Conservation (phyloP, 345 rosid species). For the Laguncularia racemosa region DNA sequence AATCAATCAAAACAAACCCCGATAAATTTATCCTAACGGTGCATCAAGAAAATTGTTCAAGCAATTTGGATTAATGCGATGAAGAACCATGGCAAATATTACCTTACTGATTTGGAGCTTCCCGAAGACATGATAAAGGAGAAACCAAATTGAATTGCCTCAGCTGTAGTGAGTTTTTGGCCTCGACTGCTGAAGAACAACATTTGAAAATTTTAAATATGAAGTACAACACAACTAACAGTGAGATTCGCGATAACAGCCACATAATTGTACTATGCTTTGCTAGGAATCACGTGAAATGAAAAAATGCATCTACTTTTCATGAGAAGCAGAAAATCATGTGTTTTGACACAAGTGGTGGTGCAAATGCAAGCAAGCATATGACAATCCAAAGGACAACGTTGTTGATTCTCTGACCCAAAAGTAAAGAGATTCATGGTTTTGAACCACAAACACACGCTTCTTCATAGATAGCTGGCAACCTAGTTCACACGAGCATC, state of each 20-base stretch:
- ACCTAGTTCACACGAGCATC: no score
- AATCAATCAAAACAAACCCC: background rate
- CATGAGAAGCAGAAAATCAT: background rate
- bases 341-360: background rate
- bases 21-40: background rate
- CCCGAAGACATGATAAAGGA: conserved; percentile 20
- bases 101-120: conserved; percentile 27
- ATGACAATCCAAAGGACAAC: background rate
- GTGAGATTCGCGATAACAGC: conserved; percentile 1
- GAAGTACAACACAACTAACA: background rate
- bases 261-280: background rate
- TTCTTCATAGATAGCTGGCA: no score
- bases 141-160: background rate
- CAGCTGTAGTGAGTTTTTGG: conserved; percentile 4
- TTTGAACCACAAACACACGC: background rate
- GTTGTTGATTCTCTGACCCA: no score
- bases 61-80: background rate
- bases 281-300: conserved; percentile 12
- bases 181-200: conserved; percentile 7
- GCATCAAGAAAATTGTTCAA: background rate
- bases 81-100: background rate
- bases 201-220: background rate
- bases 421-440: conserved; percentile 5
- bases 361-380: conserved; percentile 1
- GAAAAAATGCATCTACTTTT: conserved; percentile 1